Percentiles rank a stretch among this genome's conserved stretches.
These are phyloP conservation scores for Zopfia rhizophila DNA, from an alignment of 2,329 filamentous ascomycete genomes.

Conservation along the genomic window DNA sequence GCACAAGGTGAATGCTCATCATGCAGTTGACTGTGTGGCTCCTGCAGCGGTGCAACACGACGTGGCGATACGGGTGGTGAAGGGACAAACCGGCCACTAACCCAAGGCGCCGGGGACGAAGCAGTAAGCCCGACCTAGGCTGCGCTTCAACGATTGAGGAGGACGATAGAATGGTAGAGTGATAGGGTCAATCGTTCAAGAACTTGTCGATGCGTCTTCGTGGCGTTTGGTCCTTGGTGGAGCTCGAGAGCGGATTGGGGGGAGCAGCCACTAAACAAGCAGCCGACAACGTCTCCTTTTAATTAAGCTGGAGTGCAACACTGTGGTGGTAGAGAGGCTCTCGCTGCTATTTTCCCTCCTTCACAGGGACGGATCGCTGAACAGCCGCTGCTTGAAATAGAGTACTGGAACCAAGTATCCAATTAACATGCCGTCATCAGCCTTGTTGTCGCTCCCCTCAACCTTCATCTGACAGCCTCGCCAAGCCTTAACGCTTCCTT, in stretches of 20 bases:
- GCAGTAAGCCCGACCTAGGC: constrained; percentile 4
- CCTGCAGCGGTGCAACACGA: constrained; percentile 13
- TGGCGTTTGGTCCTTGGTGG: constrained; percentile 24
- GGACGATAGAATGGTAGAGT: neutral
- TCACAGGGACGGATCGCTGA: no score
- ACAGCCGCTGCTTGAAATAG: no score
- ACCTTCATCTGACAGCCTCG: no score
- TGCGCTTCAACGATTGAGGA: neutral
- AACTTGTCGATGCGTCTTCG: constrained; percentile 16
- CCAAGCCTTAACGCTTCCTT: no score
- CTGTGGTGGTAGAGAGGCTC: no score
- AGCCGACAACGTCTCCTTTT: constrained; percentile 15
- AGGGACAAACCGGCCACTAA: no score
- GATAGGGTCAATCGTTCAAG: neutral
- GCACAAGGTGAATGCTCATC: constrained; percentile 23
- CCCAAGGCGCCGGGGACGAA: neutral
- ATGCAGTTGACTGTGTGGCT: no score
- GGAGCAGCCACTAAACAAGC: constrained; percentile 9
- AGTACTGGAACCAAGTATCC: no score
- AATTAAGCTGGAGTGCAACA: no score
- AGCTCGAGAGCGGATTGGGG: constrained; percentile 9
- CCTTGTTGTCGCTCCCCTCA: no score
- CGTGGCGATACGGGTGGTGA: constrained; percentile 13
- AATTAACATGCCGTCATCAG: no score
- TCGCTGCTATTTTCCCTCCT: no score